Evolutionary conservation across 345 rosid species (phyloP), one percentile per base, ranked within the genome.

Genomic region (Kernera saxatilis): DNA sequence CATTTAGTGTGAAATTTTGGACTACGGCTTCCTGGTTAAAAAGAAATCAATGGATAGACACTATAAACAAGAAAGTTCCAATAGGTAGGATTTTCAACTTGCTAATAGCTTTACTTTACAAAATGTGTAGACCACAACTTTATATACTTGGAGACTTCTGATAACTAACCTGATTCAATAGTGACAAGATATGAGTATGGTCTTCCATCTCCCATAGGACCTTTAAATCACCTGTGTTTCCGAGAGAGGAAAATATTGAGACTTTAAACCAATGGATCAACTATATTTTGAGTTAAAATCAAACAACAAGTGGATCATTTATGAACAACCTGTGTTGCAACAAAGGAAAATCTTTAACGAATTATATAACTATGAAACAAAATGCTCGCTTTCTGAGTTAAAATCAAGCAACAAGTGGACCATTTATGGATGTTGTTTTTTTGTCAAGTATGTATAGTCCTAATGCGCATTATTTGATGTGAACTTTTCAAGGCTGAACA

Each of bases 171-270:
- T 19, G 43, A 69, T 57, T 67, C 45, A 54, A 5, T 63, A 39
- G 11, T 46, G 53, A 21, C 35, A 57, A 67, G 68, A 67, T 64
- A 66, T 64, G 62, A 55, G 59, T 63, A 51, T 46, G 66, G 73
- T 32, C 55, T 15, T 71, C 79, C 65, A 76, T 60, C 66, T 75
- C 39, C 76, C 73, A 56, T 63, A 49, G 33, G n/a, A n/a, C n/a
- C n/a, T n/a, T n/a, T n/a, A n/a, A n/a, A n/a, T n/a, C 66, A 73
- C 4, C 39, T 64, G 72, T 54, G 66, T 73, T 57, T 36, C 79
- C 72, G 2, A 46, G 9, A 73, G 56, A 76, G 71, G 32, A 79
- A 78, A 64, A 18, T 8, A 45, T 72, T 67, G 54, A 71, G 27
- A 59, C 60, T 11, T 62, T 21, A 61, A 63, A 43, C 18, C 69